Conservation (phyloP, 768 basidiomycete genomes). For the Tulasnella sp. region DNA sequence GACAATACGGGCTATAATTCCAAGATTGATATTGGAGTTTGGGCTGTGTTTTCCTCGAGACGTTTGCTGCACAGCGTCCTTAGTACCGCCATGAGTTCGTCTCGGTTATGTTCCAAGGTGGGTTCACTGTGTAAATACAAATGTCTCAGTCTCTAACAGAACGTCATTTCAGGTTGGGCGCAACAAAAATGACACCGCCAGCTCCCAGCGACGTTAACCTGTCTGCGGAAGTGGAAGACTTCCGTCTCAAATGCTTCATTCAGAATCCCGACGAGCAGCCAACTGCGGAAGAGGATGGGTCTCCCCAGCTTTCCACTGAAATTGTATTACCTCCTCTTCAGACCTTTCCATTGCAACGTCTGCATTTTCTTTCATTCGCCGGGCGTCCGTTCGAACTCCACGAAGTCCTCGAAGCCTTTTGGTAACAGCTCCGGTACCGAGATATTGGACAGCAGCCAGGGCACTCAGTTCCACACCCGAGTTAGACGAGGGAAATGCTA, state of each 20-base stretch:
- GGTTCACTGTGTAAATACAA: conserved; percentile 30
- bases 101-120: conserved; percentile 93
- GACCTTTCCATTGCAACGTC: not conserved
- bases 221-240: conserved; percentile 73
- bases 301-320: conserved; percentile 61
- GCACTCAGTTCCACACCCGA: too few relatives aligned
- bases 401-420: too few relatives aligned
- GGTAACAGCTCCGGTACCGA: too few relatives aligned
- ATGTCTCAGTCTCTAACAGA: conserved; percentile 8
- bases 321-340: too few relatives aligned
- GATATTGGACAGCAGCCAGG: too few relatives aligned
- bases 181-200: conserved; percentile 80
- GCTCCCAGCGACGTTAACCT: conserved; percentile 78
- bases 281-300: conserved; percentile 73
- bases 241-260: conserved; percentile 83
- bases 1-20: conserved; percentile 84
- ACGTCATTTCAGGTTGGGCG: conserved; percentile 64
- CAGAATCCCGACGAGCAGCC: conserved; percentile 87
- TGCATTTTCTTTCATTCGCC: not conserved
- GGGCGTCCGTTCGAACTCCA: not conserved
- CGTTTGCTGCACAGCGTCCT: conserved; percentile 95
- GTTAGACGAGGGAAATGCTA: too few relatives aligned
- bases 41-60: conserved; percentile 95
- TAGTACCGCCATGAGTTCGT: conserved; percentile 89
- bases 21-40: conserved; percentile 99